phyloP scores from a whole-genome alignment of 148 eudicot genomes.

The Camellia granthamiana region DNA sequence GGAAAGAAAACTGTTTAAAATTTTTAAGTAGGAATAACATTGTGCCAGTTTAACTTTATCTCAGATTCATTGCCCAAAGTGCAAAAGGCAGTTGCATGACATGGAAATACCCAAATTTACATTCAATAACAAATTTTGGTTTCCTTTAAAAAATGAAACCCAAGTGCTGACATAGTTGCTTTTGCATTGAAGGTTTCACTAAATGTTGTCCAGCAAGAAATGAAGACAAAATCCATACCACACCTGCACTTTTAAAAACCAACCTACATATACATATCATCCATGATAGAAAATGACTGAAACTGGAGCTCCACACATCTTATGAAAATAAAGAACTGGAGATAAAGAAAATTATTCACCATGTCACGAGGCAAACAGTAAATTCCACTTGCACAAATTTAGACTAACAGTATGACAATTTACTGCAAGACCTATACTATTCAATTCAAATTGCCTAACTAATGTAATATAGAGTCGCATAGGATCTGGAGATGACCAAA shows the following conservation, averaged over 20 bases:
- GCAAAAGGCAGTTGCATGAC: not conserved
- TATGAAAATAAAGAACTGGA: not conserved
- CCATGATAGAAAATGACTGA: not conserved
- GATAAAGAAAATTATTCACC: not conserved
- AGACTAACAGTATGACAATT: not conserved
- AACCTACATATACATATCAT: not conserved
- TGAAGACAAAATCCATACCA: not conserved
- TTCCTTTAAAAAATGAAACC: not conserved
- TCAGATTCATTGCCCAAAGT: not conserved
- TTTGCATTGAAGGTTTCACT: not conserved
- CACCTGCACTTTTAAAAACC: not conserved
- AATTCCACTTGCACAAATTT: not conserved
- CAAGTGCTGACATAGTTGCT: not conserved
- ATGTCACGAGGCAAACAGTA: not conserved
- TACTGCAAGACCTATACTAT: not conserved
- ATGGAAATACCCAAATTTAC: not conserved
- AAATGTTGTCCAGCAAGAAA: not conserved
- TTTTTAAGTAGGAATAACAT: not conserved
- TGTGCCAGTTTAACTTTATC: not conserved
- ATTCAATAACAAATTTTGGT: not conserved
- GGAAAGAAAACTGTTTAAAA: not conserved
- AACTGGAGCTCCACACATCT: not conserved
- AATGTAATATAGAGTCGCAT: not conserved
- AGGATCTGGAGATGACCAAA: not conserved
- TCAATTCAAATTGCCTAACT: not conserved